Evolutionary conservation across 2,329 filamentous ascomycete genomes (phyloP).

Genomic region (Penicillium sp.): DNA sequence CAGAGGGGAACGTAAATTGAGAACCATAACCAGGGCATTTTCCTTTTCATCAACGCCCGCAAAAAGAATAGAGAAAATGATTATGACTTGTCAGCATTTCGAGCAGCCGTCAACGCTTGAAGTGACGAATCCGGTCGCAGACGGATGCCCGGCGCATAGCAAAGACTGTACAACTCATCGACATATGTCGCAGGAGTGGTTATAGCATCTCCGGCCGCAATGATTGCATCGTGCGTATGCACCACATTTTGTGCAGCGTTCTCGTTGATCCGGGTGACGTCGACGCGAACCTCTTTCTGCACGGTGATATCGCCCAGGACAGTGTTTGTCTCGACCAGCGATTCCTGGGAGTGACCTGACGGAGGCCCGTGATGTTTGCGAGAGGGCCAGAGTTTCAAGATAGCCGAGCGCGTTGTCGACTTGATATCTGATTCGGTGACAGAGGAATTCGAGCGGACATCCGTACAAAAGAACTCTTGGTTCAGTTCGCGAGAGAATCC

Average conservation of each 20-base stretch:
- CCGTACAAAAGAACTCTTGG: constrained; percentile 60
- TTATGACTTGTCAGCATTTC: constrained; percentile 10
- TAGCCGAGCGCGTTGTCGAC: constrained; percentile 26
- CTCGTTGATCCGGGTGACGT: constrained; percentile 42
- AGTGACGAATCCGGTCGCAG: constrained; percentile 31
- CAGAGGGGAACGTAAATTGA: not conserved
- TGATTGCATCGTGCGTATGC: constrained; percentile 29
- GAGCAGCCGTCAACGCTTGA: constrained; percentile 5
- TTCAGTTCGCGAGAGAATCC: constrained; percentile 64
- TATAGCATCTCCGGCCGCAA: constrained; percentile 32
- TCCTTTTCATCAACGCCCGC: not conserved
- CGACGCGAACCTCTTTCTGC: constrained; percentile 64
- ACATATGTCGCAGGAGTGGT: constrained; percentile 47
- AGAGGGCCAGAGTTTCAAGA: constrained; percentile 30
- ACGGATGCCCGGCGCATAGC: constrained; percentile 37
- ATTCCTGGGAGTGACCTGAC: constrained; percentile 27
- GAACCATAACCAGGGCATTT: not conserved
- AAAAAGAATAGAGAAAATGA: not conserved
- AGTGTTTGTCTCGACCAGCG: constrained; percentile 23
- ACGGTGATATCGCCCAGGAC: constrained; percentile 63
- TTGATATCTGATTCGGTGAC: constrained; percentile 30
- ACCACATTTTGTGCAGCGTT: constrained; percentile 23
- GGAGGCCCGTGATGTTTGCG: constrained; percentile 10
- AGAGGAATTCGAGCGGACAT: constrained; percentile 30
- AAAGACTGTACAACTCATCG: constrained; percentile 50